Evolutionary conservation across 106 monocot genomes (phyloP).

Genomic region (Allium fistulosum): DNA sequence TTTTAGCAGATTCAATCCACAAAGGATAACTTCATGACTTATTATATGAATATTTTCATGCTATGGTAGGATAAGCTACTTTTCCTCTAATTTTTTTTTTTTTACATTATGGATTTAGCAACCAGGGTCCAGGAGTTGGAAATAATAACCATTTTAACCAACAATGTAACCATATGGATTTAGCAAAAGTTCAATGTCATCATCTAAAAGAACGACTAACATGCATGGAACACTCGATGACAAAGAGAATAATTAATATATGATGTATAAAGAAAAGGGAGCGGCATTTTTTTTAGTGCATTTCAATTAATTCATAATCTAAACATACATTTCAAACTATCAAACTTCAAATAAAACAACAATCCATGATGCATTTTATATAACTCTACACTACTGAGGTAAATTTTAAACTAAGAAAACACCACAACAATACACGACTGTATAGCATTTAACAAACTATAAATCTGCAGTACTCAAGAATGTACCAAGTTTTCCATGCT

Average conservation of each 20-base stretch:
- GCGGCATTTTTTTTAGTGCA: not conserved
- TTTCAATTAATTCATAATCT: not conserved
- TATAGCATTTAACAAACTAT: not conserved
- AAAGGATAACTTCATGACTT: too few species aligned
- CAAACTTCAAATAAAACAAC: not conserved
- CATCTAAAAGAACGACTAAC: too few species aligned
- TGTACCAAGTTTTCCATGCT: slow-evolving; percentile 3
- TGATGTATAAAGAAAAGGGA: not conserved
- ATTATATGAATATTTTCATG: too few species aligned
- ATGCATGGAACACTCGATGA: not conserved
- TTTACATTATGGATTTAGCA: too few species aligned
- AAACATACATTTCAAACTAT: not conserved
- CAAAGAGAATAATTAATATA: not conserved
- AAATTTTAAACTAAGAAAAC: not conserved
- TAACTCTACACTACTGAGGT: not conserved
- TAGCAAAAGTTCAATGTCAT: too few species aligned
- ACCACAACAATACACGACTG: not conserved
- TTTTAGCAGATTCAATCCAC: too few species aligned
- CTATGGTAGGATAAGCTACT: too few species aligned
- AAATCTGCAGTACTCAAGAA: slow-evolving; percentile 3
- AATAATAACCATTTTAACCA: too few species aligned
- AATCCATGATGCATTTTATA: not conserved
- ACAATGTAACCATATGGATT: too few species aligned
- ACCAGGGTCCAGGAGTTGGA: too few species aligned
- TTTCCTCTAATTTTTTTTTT: too few species aligned